phyloP scores from a whole-genome alignment of 2,329 filamentous ascomycete genomes.

The Claviceps maximensis region DNA sequence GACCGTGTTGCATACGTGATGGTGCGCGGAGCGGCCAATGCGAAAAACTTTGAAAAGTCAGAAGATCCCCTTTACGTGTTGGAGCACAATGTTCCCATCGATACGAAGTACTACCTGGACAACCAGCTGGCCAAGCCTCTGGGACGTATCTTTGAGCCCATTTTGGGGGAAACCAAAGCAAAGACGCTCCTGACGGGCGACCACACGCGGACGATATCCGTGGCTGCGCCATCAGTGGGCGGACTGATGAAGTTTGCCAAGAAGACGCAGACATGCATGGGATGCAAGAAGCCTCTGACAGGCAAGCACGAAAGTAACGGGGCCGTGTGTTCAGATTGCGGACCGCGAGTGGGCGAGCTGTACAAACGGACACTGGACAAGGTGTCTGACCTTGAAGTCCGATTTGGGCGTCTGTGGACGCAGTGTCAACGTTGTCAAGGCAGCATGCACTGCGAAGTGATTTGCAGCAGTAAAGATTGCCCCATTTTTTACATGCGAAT shows the following conservation, averaged over 20 bases:
- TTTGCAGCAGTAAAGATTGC: conserved; percentile 48
- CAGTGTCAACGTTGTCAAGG: conserved; percentile 4
- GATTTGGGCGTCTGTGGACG: conserved; percentile 46
- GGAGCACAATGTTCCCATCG: conserved; percentile 94
- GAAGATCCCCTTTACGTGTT: conserved; percentile 96
- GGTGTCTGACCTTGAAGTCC: conserved; percentile 82
- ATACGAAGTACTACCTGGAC: conserved; percentile 96
- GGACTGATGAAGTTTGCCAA: conserved; percentile 98
- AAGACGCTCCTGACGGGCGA: conserved; percentile 77
- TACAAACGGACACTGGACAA: conserved; percentile 85
- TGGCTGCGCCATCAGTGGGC: conserved; percentile 80
- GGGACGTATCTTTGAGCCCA: conserved; percentile 92
- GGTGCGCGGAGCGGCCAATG: conserved; percentile 75
- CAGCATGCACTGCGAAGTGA: conserved; percentile 96
- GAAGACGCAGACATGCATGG: conserved; percentile 97
- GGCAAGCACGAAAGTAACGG: conserved; percentile 67
- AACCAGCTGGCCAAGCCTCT: conserved; percentile 95
- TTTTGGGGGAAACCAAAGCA: conserved; percentile 85
- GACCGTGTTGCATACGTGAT: conserved; percentile 98
- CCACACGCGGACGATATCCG: conserved; percentile 87
- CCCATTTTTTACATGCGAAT: conserved; percentile 98
- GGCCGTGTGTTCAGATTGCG: conserved; percentile 79
- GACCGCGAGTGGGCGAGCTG: conserved; percentile 74
- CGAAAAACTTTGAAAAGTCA: conserved; percentile 93
- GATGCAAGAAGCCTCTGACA: conserved; percentile 90